Base-by-base conservation (phyloP, 179 eudicot genomes). In the Camellia oleifera region DNA sequence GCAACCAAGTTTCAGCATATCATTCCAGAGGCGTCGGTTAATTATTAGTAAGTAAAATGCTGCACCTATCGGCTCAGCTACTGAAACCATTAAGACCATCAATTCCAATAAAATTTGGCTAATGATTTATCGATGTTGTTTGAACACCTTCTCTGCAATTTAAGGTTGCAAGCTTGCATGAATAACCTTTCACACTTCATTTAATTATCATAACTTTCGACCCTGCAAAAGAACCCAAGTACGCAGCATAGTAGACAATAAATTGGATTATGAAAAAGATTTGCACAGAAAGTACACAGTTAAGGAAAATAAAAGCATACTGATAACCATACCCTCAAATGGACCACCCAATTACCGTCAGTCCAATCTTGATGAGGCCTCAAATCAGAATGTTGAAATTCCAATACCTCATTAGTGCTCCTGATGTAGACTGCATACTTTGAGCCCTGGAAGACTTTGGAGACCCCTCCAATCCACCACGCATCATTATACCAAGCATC, bases 341-440 rank as follows among this genome's bases (percentile, higher is more conserved):
- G 73, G 44, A 23, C 45, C 58, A 87, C 73, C 95, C 95, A 91
- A 62, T 82, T 79, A 13, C 86, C 87, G 66, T 85, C 58, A 40
- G 82, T 70, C 92, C 90, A 91, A 42, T 87, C 86, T 66, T 85
- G 93, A 84, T 81, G 90, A 83, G 83, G 85, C 87, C 95, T 90
- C 86, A 91, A 80, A 56, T 81, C 58, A 75, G 84, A 84, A 80
- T 85, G 89, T 66, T 83, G 83, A 80, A 69, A 86, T 77, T 79
- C 83, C 83, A 87, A 42, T 50, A 81, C 83, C 81, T 88, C 88
- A 18, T 81, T 72, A 17, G 87, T 79, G 40, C 84, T 69, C 53
- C 76, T 64, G 76, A 90, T 83, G 69, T 75, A 85, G 81, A 91
- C 89, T 8, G 58, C 46, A 71, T 91, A 91, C 65, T 77, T 86